Conservation (phyloP, 768 basidiomycete species). For the Boletellus emodensis region DNA sequence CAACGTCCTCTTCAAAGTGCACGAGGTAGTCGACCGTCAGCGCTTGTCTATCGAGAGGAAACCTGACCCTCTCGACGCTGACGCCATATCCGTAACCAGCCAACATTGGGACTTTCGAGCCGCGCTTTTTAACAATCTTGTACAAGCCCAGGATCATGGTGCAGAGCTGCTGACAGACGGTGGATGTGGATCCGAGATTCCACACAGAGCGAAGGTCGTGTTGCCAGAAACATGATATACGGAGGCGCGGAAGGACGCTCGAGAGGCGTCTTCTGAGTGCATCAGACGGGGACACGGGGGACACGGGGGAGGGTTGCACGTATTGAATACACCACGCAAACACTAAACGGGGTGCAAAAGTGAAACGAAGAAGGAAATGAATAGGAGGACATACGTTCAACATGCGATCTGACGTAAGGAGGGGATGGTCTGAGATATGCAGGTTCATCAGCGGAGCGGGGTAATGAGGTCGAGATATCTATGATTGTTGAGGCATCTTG, state of each 20-base stretch:
- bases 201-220: slow-evolving; percentile 87
- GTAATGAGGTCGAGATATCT: slow-evolving; percentile 91
- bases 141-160: slow-evolving; percentile 78
- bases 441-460: slow-evolving; percentile 86
- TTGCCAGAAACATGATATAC: slow-evolving; percentile 93
- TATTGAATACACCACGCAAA: slow-evolving; percentile 94
- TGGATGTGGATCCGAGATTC: slow-evolving; percentile 66
- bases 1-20: slow-evolving; percentile 55
- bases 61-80: slow-evolving; percentile 71
- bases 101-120: slow-evolving; percentile 69
- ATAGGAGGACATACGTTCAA: slow-evolving; percentile 51
- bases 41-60: slow-evolving; percentile 79
- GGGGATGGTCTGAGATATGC: slow-evolving; percentile 88
- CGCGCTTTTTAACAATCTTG: slow-evolving; percentile 76
- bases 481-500: slow-evolving; percentile 79
- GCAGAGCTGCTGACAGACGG: slow-evolving; percentile 76
- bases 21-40: slow-evolving; percentile 82
- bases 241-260: slow-evolving; percentile 41
- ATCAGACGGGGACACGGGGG: slow-evolving; percentile 34
- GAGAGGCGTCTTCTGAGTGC: slow-evolving; percentile 29
- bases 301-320: slow-evolving; percentile 37
- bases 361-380: slow-evolving; percentile 6
- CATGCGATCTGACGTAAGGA: slow-evolving; percentile 86
- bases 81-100: slow-evolving; percentile 79
- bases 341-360: slow-evolving; percentile 40